These are phyloP conservation scores for Cyclocybe cylindracea DNA, from an alignment of 768 basidiomycete genomes.

Conservation along the genomic window DNA sequence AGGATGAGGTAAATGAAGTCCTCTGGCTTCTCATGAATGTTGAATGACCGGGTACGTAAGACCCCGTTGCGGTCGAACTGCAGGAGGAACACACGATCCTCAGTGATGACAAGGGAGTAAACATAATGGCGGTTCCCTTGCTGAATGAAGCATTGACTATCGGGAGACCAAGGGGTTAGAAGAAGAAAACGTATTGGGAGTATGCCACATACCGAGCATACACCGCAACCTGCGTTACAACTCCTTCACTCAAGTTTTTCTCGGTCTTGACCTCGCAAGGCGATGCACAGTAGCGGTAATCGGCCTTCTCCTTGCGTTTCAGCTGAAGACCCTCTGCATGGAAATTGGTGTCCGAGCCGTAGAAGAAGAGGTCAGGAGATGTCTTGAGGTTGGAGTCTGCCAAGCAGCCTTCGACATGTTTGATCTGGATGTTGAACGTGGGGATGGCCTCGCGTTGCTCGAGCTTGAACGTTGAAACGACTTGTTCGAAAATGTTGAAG, in stretches of 20 bases:
- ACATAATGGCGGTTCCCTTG: slow-evolving; percentile 20
- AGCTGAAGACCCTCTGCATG: not conserved
- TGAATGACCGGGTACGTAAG: slow-evolving; percentile 4
- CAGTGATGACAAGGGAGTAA: slow-evolving; percentile 14
- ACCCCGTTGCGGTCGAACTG: slow-evolving; percentile 20
- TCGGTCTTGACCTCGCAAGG: slow-evolving; percentile 3
- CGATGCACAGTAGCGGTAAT: not conserved
- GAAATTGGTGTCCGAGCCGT: not conserved
- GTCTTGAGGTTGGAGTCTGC: too few relatives aligned
- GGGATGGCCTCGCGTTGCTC: not conserved
- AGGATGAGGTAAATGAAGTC: slow-evolving; percentile 19
- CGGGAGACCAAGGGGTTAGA: too few relatives aligned
- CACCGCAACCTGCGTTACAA: slow-evolving; percentile 9
- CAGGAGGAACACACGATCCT: slow-evolving; percentile 4
- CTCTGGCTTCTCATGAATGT: slow-evolving; percentile 15
- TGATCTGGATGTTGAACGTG: not conserved
- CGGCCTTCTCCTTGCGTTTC: not conserved
- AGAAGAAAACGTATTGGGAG: too few relatives aligned
- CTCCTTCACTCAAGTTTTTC: not conserved
- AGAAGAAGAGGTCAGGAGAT: slow-evolving; percentile 3
- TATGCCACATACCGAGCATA: too few relatives aligned
- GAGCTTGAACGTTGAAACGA: not conserved
- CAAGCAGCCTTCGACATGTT: too few relatives aligned
- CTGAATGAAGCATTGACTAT: slow-evolving; percentile 18
- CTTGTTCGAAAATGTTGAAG: too few relatives aligned